Base-by-base conservation (phyloP, 768 basidiomycete species). In the Sporobolomyces roseus region DNA sequence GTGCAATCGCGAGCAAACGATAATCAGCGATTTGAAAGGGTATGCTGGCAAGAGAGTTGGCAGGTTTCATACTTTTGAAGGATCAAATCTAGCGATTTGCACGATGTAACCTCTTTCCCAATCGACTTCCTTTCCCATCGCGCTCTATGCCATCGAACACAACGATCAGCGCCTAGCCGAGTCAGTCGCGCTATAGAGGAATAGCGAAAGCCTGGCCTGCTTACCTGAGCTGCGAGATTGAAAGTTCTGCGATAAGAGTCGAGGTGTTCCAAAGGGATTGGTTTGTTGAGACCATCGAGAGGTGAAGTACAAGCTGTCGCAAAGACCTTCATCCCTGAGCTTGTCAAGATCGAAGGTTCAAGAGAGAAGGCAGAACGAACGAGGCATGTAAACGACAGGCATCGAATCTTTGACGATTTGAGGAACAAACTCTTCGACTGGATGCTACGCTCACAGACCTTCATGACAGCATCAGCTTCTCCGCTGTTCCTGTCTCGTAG, bases 281-380 rank as follows among this genome's bases (percentile, higher is more conserved):
- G 86, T 82, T 94, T 97, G 86, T 93, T 96, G 73, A 97, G 82
- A 43, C 93, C 93, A 79, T 97, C 93, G 65, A 97, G 86, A 84
- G 80, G 79, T 41, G 77, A 76, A 41, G 41, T 53, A 16, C 54
- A 67, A 43, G 61, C 66, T 68, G 45, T 8, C 12, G 45, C 32
- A 51, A 25, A n/a, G n/a, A n/a, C n/a, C n/a, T n/a, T n/a, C n/a
- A n/a, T n/a, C n/a, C n/a, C n/a, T n/a, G n/a, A n/a, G n/a, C n/a
- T n/a, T n/a, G 10, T 41, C 38, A 41, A 51, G 12, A 43, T 33
- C 53, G 25, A 10, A 49, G 23, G 23, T 3, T 7, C 8, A 32
- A 29, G 33, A 51, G 45, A 46, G 10, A 46, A 7, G 14, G 12
- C 45, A 21, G 6, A 46, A 32, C 66, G 32, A 19, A 68, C 66